These are phyloP conservation scores for Xylaria sp. DNA, from an alignment of 495 filamentous ascomycete species.

Conservation along the genomic window DNA sequence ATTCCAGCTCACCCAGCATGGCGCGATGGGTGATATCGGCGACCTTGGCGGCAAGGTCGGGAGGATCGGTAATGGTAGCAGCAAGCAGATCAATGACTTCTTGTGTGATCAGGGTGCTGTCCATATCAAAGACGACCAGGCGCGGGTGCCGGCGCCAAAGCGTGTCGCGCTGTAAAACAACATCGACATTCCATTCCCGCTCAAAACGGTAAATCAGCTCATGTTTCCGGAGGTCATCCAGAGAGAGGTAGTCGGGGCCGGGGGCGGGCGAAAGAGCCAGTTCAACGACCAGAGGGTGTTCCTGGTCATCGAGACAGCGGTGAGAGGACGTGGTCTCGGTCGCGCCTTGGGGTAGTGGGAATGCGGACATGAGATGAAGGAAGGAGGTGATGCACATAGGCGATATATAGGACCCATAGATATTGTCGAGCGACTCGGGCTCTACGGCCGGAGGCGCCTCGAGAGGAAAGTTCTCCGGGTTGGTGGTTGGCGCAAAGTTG, in stretches of 20 bases:
- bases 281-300: conserved; percentile 72
- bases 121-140: conserved; percentile 96
- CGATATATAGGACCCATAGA: conserved; percentile 79
- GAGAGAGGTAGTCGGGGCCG: conserved; percentile 69
- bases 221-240: conserved; percentile 74
- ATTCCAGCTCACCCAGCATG: conserved; percentile 98
- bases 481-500: conserved; percentile 67
- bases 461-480: conserved; percentile 72
- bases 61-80: conserved; percentile 64
- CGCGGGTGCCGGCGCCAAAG: conserved; percentile 79
- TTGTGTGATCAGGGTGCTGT: conserved; percentile 92
- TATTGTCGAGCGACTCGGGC: conserved; percentile 71
- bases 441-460: conserved; percentile 68
- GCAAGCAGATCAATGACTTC: conserved; percentile 97
- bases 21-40: conserved; percentile 84
- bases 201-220: conserved; percentile 84
- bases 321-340: conserved; percentile 70
- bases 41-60: conserved; percentile 64
- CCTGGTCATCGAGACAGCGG: conserved; percentile 67
- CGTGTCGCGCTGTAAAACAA: conserved; percentile 72
- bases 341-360: conserved; percentile 63
- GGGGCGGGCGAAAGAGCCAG: conserved; percentile 72
- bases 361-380: conserved; percentile 74
- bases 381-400: conserved; percentile 84
- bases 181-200: conserved; percentile 86